Conservation (phyloP, 2,329 filamentous ascomycete genomes). For the Nemania sp. region DNA sequence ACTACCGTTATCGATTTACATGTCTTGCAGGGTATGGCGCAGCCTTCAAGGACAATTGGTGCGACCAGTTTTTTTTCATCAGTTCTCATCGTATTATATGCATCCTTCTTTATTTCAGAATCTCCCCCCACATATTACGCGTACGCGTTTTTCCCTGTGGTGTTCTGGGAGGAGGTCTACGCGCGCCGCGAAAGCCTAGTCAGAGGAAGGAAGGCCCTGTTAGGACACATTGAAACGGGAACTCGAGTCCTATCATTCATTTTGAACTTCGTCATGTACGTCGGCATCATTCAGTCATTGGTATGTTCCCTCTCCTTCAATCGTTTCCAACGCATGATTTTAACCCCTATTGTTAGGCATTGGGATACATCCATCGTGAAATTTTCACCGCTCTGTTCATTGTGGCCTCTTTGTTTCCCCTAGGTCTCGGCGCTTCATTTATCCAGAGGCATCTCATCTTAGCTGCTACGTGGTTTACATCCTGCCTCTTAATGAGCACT, state of each 20-base stretch:
- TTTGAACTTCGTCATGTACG: slow-evolving; percentile 74
- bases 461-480: slow-evolving; percentile 77
- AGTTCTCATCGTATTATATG: slow-evolving; percentile 78
- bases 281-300: slow-evolving; percentile 82
- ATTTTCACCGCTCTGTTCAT: slow-evolving; percentile 86
- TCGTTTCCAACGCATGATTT: neutral
- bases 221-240: slow-evolving; percentile 74
- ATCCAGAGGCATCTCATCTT: slow-evolving; percentile 73
- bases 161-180: slow-evolving; percentile 97
- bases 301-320: slow-evolving; percentile 58
- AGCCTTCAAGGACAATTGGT: slow-evolving; percentile 70
- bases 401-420: slow-evolving; percentile 81
- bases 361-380: slow-evolving; percentile 92
- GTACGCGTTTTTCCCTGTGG: slow-evolving; percentile 90
- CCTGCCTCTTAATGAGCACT: slow-evolving; percentile 85
- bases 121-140: slow-evolving; percentile 89
- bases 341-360: slow-evolving; percentile 66
- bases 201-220: slow-evolving; percentile 74
- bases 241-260: slow-evolving; percentile 68
- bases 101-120: slow-evolving; percentile 81
- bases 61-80: slow-evolving; percentile 79
- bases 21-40: slow-evolving; percentile 78
- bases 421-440: slow-evolving; percentile 79
- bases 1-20: slow-evolving; percentile 90
- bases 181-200: slow-evolving; percentile 77